phyloP scores from a whole-genome alignment of 1,284 basidiomycete species.

The Papiliotrema laurentii region DNA sequence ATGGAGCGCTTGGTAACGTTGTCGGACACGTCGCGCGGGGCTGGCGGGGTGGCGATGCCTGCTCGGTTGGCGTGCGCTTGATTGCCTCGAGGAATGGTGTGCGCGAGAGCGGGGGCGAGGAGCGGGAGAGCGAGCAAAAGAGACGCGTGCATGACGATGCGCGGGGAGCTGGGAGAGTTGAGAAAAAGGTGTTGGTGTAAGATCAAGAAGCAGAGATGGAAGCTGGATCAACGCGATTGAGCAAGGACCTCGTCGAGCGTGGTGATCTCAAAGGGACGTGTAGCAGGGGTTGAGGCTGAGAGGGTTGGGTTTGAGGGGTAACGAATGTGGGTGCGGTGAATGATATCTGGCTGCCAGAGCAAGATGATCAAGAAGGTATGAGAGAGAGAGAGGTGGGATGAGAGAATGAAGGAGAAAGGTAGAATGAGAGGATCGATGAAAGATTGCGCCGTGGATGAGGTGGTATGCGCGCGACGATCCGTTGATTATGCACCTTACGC shows the following conservation, averaged over 20 bases:
- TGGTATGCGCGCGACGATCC: too few relatives aligned
- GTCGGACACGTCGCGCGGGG: not conserved
- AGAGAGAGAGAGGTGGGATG: not conserved
- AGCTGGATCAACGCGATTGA: too few relatives aligned
- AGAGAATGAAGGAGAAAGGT: not conserved
- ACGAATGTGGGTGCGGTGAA: too few relatives aligned
- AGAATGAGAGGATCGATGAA: not conserved
- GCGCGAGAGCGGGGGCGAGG: not conserved
- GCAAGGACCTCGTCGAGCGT: too few relatives aligned
- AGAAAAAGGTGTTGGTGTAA: not conserved
- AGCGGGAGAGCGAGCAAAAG: not conserved
- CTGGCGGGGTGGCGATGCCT: not conserved
- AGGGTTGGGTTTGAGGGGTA: too few relatives aligned
- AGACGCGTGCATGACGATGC: not conserved
- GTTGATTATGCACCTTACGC: too few relatives aligned
- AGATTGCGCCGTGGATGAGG: too few relatives aligned
- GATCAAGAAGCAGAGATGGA: too few relatives aligned
- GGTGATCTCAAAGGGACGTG: too few relatives aligned
- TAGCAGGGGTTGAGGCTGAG: too few relatives aligned
- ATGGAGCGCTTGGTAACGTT: not conserved
- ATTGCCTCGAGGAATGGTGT: slow-evolving; percentile 1
- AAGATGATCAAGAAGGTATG: too few relatives aligned
- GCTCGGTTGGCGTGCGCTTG: not conserved
- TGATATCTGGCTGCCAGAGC: too few relatives aligned
- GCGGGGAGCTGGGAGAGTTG: not conserved